Evolutionary conservation across 768 basidiomycete species (phyloP).

Genomic region (Fibroporia radiculosa): DNA sequence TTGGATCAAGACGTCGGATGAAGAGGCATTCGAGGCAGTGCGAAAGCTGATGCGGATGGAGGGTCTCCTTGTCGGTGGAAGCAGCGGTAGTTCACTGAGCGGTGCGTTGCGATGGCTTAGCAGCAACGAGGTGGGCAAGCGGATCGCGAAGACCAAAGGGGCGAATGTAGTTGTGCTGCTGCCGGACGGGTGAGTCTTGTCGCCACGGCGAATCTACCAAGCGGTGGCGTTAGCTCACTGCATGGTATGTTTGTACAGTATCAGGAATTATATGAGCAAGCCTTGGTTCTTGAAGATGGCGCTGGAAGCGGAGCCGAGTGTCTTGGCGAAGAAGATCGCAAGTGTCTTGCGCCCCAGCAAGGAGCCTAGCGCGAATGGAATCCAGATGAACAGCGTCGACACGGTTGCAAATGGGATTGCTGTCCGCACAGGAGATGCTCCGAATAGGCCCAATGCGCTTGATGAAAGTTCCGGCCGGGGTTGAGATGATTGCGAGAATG

Average conservation of each 20-base stretch:
- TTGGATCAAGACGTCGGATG: conserved; percentile 86
- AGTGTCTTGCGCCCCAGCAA: conserved; percentile 23
- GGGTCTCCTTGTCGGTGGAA: conserved; percentile 89
- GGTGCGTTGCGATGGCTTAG: conserved; percentile 76
- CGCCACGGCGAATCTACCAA: background rate
- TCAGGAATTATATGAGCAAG: conserved; percentile 93
- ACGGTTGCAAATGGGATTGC: conserved; percentile 15
- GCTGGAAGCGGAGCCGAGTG: conserved; percentile 44
- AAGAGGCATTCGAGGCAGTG: conserved; percentile 72
- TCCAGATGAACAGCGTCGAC: conserved; percentile 14
- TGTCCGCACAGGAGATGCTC: conserved; percentile 7
- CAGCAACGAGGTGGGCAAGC: conserved; percentile 49
- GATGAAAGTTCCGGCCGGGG: background rate
- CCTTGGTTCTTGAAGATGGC: conserved; percentile 81
- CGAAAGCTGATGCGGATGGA: conserved; percentile 73
- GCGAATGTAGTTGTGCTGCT: conserved; percentile 85
- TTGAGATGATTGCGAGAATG: background rate
- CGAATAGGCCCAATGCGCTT: background rate
- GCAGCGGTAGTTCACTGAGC: conserved; percentile 79
- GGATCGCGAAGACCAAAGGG: conserved; percentile 57
- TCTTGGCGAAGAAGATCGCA: conserved; percentile 43
- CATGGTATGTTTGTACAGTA: conserved; percentile 36
- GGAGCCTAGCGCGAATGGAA: background rate
- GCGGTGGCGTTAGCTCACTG: background rate
- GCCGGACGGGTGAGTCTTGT: conserved; percentile 71